A percentile compares a stretch with the other conserved stretches of the same genome.
Conservation (phyloP, 768 basidiomycete genomes). For the Rhodotorula paludigena region DNA sequence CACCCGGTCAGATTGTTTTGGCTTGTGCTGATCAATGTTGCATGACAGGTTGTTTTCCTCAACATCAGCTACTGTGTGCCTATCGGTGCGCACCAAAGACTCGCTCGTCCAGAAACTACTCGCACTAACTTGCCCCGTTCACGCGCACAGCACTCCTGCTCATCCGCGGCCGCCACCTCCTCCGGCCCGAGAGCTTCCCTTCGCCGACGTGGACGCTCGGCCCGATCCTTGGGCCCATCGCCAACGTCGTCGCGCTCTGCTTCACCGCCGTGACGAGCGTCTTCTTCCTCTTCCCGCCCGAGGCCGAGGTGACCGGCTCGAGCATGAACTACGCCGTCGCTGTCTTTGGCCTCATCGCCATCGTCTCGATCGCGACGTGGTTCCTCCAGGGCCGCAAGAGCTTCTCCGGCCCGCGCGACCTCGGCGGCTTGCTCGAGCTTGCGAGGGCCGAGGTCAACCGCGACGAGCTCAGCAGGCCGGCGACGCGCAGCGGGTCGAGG, state of each 20-base stretch:
- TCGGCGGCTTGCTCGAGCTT: conserved; percentile 34
- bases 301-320: conserved; percentile 14
- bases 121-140: conserved; percentile 22
- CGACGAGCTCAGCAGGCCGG: background rate
- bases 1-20: no score
- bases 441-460: conserved; percentile 28
- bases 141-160: conserved; percentile 20
- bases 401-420: conserved; percentile 28
- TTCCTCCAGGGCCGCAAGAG: conserved; percentile 9
- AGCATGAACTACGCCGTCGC: conserved; percentile 38
- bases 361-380: conserved; percentile 15
- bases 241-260: conserved; percentile 36
- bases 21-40: no score
- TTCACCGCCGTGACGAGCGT: conserved; percentile 39
- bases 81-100: conserved; percentile 13
- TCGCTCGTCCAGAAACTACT: conserved; percentile 20
- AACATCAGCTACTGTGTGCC: conserved; percentile 34
- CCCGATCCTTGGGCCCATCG: conserved; percentile 30
- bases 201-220: conserved; percentile 34
- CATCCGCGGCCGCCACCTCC: conserved; percentile 36
- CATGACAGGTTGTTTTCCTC: conserved; percentile 41
- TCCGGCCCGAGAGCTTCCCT: conserved; percentile 39
- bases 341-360: conserved; percentile 28
- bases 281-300: conserved; percentile 43
- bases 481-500: background rate